These are phyloP conservation scores for Kwoniella sp. DNA, from an alignment of 768 basidiomycete species.

Conservation along the genomic window DNA sequence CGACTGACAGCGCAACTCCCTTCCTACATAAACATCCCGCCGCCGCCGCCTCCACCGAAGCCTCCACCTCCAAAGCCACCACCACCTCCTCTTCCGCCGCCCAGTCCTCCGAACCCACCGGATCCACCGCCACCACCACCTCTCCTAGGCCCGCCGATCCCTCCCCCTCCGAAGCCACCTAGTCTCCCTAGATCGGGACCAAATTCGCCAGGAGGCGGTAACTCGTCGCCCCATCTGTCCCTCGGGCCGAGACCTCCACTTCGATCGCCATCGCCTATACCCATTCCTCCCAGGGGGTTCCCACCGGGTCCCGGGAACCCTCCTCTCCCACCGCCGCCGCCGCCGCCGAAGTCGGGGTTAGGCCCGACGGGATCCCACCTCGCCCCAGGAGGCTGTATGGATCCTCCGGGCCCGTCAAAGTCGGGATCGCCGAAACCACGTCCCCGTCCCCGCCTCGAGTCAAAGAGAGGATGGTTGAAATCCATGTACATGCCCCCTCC, in stretches of 20 bases:
- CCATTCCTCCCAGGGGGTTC: slow-evolving; percentile 43
- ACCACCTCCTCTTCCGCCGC: slow-evolving; percentile 19
- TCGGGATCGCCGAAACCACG: slow-evolving; percentile 22
- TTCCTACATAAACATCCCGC: slow-evolving; percentile 19
- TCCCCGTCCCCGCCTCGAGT: slow-evolving; percentile 36
- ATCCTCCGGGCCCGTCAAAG: slow-evolving; percentile 49
- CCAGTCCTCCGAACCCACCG: slow-evolving; percentile 27
- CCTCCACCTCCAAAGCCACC: slow-evolving; percentile 7
- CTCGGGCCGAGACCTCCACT: not conserved
- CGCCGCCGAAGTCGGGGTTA: slow-evolving; percentile 4
- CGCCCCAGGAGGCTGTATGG: slow-evolving; percentile 52
- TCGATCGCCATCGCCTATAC: slow-evolving; percentile 41
- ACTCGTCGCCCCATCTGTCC: slow-evolving; percentile 49
- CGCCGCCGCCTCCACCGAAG: slow-evolving; percentile 25
- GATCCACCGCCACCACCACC: slow-evolving; percentile 20
- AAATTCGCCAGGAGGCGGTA: slow-evolving; percentile 52
- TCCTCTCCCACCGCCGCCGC: slow-evolving; percentile 1
- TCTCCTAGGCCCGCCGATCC: slow-evolving; percentile 17
- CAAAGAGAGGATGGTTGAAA: slow-evolving; percentile 54
- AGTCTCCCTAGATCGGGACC: slow-evolving; percentile 52
- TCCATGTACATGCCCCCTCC: slow-evolving; percentile 54
- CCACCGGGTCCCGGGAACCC: slow-evolving; percentile 43
- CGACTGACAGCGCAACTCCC: too few relatives aligned
- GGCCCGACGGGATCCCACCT: slow-evolving; percentile 53
- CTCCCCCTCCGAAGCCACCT: slow-evolving; percentile 20